Conservation (phyloP, 2,329 filamentous ascomycete species). For the Pseudogymnoascus sp. region DNA sequence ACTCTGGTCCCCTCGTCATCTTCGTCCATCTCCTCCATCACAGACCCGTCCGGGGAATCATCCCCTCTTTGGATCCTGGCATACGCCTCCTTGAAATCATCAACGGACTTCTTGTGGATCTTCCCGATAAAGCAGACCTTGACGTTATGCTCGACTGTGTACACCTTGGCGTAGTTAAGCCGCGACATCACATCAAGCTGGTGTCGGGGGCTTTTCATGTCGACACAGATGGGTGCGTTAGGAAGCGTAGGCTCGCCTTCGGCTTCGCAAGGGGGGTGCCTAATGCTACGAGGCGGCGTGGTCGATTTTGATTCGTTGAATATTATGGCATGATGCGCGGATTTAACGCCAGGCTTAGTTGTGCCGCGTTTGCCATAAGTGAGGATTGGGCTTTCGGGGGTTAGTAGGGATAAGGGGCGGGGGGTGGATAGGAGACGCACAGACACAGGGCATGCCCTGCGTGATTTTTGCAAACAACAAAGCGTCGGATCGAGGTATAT, state of each 20-base stretch:
- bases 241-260: no score
- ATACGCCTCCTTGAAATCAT: neutral
- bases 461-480: conserved; percentile 7
- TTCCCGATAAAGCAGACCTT: conserved; percentile 21
- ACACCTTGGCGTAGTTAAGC: conserved; percentile 23
- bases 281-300: no score
- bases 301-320: no score
- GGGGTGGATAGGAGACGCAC: conserved; percentile 9
- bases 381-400: conserved; percentile 15
- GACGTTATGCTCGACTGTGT: conserved; percentile 24
- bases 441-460: conserved; percentile 14
- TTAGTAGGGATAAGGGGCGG: neutral
- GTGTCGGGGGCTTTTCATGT: neutral
- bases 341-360: conserved; percentile 18
- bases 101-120: conserved; percentile 10
- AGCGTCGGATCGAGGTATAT: conserved; percentile 13
- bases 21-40: neutral
- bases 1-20: neutral
- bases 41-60: neutral
- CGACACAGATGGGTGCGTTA: conserved; percentile 12
- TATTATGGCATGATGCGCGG: conserved; percentile 17
- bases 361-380: conserved; percentile 18
- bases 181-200: conserved; percentile 15
- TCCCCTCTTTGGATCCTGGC: neutral
- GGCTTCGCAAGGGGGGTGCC: no score